These are phyloP conservation scores for Lablab purpureus DNA, from an alignment of 306 rosid genomes.

Conservation along the genomic window DNA sequence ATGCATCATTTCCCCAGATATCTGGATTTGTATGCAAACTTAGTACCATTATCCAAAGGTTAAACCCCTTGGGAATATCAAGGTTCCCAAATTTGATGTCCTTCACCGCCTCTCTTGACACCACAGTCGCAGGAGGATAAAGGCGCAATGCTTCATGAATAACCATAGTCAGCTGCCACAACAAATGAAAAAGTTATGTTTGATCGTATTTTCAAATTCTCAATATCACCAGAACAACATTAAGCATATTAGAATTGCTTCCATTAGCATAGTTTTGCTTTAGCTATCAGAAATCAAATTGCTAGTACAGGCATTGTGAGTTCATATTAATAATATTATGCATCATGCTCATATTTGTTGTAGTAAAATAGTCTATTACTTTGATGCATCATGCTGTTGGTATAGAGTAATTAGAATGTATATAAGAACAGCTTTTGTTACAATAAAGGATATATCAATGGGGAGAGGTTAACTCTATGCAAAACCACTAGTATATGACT, in stretches of 20 bases:
- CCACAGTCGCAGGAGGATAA: constrained; percentile 38
- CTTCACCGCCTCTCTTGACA: constrained; percentile 37
- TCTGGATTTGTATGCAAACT: constrained; percentile 43
- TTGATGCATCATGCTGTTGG: neutral
- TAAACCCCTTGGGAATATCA: constrained; percentile 42
- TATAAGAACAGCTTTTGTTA: neutral
- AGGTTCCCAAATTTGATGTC: constrained; percentile 44
- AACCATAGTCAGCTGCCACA: constrained; percentile 48
- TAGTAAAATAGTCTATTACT: neutral
- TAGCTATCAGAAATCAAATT: neutral
- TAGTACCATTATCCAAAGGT: constrained; percentile 32
- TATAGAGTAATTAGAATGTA: neutral
- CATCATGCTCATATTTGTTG: neutral
- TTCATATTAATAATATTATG: neutral
- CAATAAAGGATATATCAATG: neutral
- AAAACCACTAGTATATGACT: neutral
- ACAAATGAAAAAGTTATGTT: neutral
- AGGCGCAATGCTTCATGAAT: constrained; percentile 48
- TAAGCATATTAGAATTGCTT: too few relatives aligned
- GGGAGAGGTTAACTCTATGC: neutral
- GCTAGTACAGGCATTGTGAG: neutral
- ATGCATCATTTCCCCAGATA: constrained; percentile 46
- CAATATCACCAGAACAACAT: too few relatives aligned
- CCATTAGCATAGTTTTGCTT: neutral
- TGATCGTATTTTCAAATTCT: neutral